Evolutionary conservation across 208 protist species (phyloP).

Genomic region (Herpetomonas tarakana): DNA sequence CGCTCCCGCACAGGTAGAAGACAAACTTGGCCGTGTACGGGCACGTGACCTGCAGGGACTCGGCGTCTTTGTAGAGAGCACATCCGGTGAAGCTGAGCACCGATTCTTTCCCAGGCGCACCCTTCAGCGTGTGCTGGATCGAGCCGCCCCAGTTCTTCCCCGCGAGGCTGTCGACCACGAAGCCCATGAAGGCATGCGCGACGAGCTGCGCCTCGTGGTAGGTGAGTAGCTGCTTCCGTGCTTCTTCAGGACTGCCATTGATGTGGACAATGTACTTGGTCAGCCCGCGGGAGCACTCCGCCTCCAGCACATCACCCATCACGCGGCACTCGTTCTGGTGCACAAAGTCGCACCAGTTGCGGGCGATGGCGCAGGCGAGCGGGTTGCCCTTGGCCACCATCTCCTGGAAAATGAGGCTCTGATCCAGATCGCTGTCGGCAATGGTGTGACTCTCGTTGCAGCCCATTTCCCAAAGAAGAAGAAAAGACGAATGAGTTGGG

Average conservation of each 20-base stretch:
- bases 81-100: background rate
- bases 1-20: slow-evolving; percentile 1
- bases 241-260: slow-evolving; percentile 3
- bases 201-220: background rate
- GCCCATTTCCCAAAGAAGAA: too few species aligned
- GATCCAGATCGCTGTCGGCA: background rate
- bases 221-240: background rate
- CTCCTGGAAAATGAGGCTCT: background rate
- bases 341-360: slow-evolving; percentile 2
- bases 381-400: slow-evolving; percentile 1
- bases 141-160: slow-evolving; percentile 12
- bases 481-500: too few species aligned
- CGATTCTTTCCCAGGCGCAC: slow-evolving; percentile 2
- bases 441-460: slow-evolving; percentile 3
- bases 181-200: slow-evolving; percentile 6
- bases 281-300: background rate
- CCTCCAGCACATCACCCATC: background rate
- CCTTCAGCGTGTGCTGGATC: slow-evolving; percentile 8
- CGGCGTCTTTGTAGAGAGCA: background rate
- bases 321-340: background rate
- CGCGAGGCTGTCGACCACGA: slow-evolving; percentile 2
- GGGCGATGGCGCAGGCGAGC: slow-evolving; percentile 3
- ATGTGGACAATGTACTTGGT: background rate
- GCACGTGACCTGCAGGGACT: background rate
- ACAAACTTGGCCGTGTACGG: background rate